Conservation (phyloP, 2,329 filamentous ascomycete genomes). For the Neonectria punicea region DNA sequence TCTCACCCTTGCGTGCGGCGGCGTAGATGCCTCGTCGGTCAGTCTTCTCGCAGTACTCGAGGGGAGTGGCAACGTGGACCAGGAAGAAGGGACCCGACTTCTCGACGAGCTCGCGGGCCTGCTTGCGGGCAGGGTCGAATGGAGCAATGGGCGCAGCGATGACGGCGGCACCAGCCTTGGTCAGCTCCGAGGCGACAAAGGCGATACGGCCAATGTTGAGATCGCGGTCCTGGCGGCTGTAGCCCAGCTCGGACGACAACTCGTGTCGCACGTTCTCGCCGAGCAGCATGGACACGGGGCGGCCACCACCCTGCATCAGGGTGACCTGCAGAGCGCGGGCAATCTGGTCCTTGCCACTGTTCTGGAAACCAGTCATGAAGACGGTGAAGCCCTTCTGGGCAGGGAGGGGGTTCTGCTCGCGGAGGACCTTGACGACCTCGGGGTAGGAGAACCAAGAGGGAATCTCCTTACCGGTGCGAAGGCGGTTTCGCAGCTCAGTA, state of each 20-base stretch:
- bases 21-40: slow-evolving; percentile 93
- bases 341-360: slow-evolving; percentile 96
- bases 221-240: slow-evolving; percentile 91
- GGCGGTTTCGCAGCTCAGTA: slow-evolving; percentile 90
- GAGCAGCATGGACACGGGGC: slow-evolving; percentile 91
- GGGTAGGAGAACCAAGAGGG: slow-evolving; percentile 99
- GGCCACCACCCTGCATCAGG: slow-evolving; percentile 96
- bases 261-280: slow-evolving; percentile 95
- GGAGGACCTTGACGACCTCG: slow-evolving; percentile 94
- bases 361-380: slow-evolving; percentile 97
- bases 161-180: slow-evolving; percentile 90
- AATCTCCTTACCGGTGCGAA: slow-evolving; percentile 92
- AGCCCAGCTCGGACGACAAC: slow-evolving; percentile 94
- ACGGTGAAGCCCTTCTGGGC: slow-evolving; percentile 96
- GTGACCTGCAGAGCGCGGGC: slow-evolving; percentile 96
- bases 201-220: slow-evolving; percentile 96
- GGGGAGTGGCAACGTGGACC: slow-evolving; percentile 90
- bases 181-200: slow-evolving; percentile 95
- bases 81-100: slow-evolving; percentile 94
- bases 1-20: slow-evolving; percentile 85
- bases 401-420: slow-evolving; percentile 94
- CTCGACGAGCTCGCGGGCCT: slow-evolving; percentile 86
- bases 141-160: slow-evolving; percentile 97
- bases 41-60: slow-evolving; percentile 94
- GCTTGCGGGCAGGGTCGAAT: slow-evolving; percentile 80